These are phyloP conservation scores for Gnomoniopsis smithogilvyi DNA, from an alignment of 2,329 filamentous ascomycete species.

Conservation along the genomic window DNA sequence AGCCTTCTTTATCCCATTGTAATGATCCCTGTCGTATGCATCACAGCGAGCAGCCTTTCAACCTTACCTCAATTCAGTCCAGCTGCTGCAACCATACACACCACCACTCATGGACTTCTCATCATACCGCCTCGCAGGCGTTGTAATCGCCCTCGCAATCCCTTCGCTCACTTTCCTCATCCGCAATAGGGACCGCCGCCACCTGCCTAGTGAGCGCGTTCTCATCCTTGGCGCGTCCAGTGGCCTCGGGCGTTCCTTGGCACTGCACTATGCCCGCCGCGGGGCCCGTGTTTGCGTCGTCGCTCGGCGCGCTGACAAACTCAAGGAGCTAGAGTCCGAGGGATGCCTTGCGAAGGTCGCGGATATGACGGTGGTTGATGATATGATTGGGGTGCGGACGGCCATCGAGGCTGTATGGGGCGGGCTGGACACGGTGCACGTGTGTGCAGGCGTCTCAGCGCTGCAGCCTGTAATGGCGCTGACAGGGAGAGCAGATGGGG, in stretches of 20 bases:
- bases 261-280: slow-evolving; percentile 26
- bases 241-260: slow-evolving; percentile 28
- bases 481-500: slow-evolving; percentile 19
- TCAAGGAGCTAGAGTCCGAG: slow-evolving; percentile 24
- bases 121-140: not conserved
- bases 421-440: slow-evolving; percentile 29
- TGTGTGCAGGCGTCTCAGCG: slow-evolving; percentile 31
- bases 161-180: not conserved
- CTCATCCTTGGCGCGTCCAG: slow-evolving; percentile 31
- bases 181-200: not conserved
- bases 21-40: too few relatives aligned
- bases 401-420: slow-evolving; percentile 24
- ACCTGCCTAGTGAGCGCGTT: slow-evolving; percentile 24
- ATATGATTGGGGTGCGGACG: slow-evolving; percentile 27
- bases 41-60: too few relatives aligned
- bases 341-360: slow-evolving; percentile 25
- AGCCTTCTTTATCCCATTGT: too few relatives aligned
- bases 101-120: not conserved
- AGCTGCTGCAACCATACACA: not conserved
- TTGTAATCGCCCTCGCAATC: slow-evolving; percentile 8
- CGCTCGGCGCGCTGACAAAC: slow-evolving; percentile 26
- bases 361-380: slow-evolving; percentile 25
- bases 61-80: too few relatives aligned
- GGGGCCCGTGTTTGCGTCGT: slow-evolving; percentile 28
- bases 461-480: slow-evolving; percentile 31